Evolutionary conservation across 2,329 filamentous ascomycete species (phyloP), one percentile per base, ranked within the genome.

Genomic region (Fusarium humuli): DNA sequence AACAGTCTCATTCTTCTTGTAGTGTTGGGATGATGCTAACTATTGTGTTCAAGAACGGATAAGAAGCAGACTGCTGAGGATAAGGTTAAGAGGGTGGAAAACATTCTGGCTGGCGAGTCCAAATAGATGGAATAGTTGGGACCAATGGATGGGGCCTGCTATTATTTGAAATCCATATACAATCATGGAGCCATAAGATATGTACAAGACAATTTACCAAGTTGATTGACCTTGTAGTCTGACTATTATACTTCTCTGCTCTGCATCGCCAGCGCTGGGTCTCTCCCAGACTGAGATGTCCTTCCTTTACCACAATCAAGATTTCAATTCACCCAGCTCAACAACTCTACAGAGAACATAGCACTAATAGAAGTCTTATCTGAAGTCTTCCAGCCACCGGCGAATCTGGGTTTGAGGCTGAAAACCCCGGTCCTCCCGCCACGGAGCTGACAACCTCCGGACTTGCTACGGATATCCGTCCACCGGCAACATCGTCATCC

Each of bases 51-150:
- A 32, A 91, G 94, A 76, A 97, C 91, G 74, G 94, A 97, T 78
- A 97, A 97, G 86, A 87, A 86, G 78, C 94, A 97, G 82, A 89
- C 88, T 4, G 91, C 92, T 37, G 87, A 90, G 76, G 92, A 97
- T 71, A 97, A 97, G 83, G 92, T 97, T 20, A 85, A 85, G 80
- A 81, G 86, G 52, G 85, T 89, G 7, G 79, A 88, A 76, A 82
- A 83, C 14, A 75, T 89, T n/a, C 74, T 89, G 65, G 80, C 79
- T 3, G 59, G 40, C 20, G 65, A 70, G 47, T 53, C 65, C 18
- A 67, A 70, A 47, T 70, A 46, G 46, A 14, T 7, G 11, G 20
- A 14, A 10, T 22, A 14, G 10, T n/a, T n/a, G 22, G 4, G 20
- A 12, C 12, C 9, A 7, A 22, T 23, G 34, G 11, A 34, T 22